Evolutionary conservation across 2,329 filamentous ascomycete species (phyloP), one percentile per base, ranked within the genome.

Genomic region (Aspergillus sp.): DNA sequence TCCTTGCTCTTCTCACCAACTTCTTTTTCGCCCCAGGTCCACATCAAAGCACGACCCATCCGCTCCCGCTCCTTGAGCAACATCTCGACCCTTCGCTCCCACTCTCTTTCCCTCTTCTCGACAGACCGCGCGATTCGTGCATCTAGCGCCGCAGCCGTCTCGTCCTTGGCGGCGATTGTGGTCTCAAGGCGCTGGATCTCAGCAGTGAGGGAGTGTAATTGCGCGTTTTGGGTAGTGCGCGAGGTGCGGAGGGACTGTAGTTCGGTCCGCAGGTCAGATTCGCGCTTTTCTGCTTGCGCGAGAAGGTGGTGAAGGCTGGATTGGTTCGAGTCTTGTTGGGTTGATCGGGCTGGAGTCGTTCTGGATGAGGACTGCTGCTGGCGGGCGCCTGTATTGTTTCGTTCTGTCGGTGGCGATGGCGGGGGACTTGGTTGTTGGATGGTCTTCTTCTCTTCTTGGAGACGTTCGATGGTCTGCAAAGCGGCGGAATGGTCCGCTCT

Each of bases 41-140:
- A 62, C 61, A 71, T 59, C 42, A 71, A 56, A 5, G 61, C 65
- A 39, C 66, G 67, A 3, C 60, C 58, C 65, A 71, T 68, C 29
- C 58, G 57, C 28, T 71, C 67, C 7, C 67, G 57, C 36, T 71
- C 70, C 46, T 62, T 64, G 7, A 72, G 62, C 5, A 72, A 52
- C 8, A 69, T 49, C 42, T 71, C 63, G 2, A 70, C 58, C 4
- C 69, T 64, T 0, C 63, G 58, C 47, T 69, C 62, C 70, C 70
- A 73, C 45, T 69, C 67, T 27, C 63, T 62, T 53, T 73, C 70
- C 32, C 69, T 62, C 51, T 67, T 69, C 42, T 70, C 66, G 9
- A 70, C 60, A 0, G 67, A 67, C 41, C 60, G 56, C 7, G 66
- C 63, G 44, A 73, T 67, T 34, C 65, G 63, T 45, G 61, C 53